phyloP scores from a whole-genome alignment of 169 alveolate genomes.

The Plasmodium gaboni region DNA sequence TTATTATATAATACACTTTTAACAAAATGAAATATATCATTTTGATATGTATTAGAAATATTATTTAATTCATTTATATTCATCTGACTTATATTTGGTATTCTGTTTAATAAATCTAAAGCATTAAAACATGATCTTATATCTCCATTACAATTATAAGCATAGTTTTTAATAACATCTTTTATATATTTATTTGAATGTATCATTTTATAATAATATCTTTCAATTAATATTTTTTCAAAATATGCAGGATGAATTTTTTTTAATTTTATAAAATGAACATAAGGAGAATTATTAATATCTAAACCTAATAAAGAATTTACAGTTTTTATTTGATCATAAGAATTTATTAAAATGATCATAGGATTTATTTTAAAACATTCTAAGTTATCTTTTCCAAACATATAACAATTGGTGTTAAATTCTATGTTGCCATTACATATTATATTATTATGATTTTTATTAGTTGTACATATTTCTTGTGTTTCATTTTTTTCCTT shows the following conservation, averaged over 20 bases:
- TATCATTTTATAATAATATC: constrained; percentile 63
- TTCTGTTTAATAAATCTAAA: constrained; percentile 63
- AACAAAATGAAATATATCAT: constrained; percentile 66
- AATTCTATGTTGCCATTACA: too few relatives aligned
- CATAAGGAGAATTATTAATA: constrained; percentile 69
- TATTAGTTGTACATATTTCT: not conserved
- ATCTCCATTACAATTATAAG: constrained; percentile 75
- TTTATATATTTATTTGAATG: constrained; percentile 43
- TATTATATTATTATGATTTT: not conserved
- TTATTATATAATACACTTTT: constrained; percentile 52
- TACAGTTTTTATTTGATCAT: constrained; percentile 59
- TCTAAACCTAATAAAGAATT: constrained; percentile 72
- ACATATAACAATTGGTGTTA: too few relatives aligned
- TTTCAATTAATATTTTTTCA: constrained; percentile 43
- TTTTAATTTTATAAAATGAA: constrained; percentile 61
- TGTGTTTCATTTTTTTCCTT: not conserved
- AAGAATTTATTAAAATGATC: constrained; percentile 62
- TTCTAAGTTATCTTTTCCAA: not conserved
- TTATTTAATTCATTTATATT: constrained; percentile 34
- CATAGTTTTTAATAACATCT: constrained; percentile 28
- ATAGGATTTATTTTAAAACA: constrained; percentile 69
- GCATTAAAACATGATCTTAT: constrained; percentile 72
- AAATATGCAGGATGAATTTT: constrained; percentile 58
- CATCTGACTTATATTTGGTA: constrained; percentile 42
- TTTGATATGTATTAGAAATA: constrained; percentile 36